Conservation (phyloP, 805 yeast genomes). For the Kodamaea restingae region DNA sequence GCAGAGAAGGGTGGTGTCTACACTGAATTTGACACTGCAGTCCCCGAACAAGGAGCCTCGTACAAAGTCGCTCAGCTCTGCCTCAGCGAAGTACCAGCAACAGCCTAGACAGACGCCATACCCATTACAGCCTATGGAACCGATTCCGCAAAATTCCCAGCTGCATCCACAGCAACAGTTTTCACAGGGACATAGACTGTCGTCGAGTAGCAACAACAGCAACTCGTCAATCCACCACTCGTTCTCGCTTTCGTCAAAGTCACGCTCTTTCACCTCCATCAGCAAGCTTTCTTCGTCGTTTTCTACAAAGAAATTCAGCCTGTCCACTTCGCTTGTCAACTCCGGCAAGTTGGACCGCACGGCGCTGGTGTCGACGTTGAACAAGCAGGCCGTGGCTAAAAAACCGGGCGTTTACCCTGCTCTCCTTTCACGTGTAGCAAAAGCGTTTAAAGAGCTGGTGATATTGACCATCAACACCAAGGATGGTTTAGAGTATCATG, state of each 20-base stretch:
- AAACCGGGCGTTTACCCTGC: constrained; percentile 88
- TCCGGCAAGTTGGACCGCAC: constrained; percentile 22
- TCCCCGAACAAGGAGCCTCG: constrained; percentile 12
- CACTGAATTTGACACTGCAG: constrained; percentile 6
- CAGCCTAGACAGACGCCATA: constrained; percentile 8
- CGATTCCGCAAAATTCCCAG: constrained; percentile 8
- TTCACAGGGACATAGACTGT: constrained; percentile 12
- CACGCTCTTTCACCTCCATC: constrained; percentile 40
- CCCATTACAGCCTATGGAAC: constrained; percentile 5
- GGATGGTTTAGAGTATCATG: constrained; percentile 87
- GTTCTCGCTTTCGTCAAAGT: constrained; percentile 36
- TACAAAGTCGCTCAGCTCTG: constrained; percentile 29
- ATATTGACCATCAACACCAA: constrained; percentile 75
- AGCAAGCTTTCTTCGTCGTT: constrained; percentile 37
- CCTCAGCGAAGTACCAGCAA: constrained; percentile 13
- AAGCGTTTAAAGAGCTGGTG: constrained; percentile 64
- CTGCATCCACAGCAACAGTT: constrained; percentile 9
- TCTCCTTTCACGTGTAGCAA: constrained; percentile 77
- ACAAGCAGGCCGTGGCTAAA: constrained; percentile 36
- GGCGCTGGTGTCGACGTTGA: constrained; percentile 11
- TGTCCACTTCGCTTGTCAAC: constrained; percentile 29
- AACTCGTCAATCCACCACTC: constrained; percentile 26
- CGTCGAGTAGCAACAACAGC: constrained; percentile 14
- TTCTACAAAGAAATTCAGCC: constrained; percentile 37
- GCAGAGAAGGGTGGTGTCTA: constrained; percentile 7